Evolutionary conservation across 2,329 filamentous ascomycete genomes (phyloP).

Genomic region (Sclerotiophoma versabilis): DNA sequence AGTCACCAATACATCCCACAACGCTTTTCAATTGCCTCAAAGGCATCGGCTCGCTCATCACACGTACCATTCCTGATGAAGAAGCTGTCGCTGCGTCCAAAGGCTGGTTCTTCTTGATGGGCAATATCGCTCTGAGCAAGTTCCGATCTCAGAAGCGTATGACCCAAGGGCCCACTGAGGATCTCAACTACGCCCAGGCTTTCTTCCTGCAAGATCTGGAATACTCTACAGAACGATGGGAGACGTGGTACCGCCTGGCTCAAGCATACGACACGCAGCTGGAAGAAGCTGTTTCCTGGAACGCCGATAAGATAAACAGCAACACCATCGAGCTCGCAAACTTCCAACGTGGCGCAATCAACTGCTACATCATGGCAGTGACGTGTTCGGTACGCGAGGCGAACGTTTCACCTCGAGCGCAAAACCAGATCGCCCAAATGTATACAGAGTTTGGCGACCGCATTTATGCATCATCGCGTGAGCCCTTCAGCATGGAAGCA

Average conservation of each 20-base stretch:
- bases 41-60: slow-evolving; percentile 67
- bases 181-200: slow-evolving; percentile 79
- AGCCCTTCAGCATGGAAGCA: slow-evolving; percentile 72
- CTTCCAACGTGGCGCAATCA: slow-evolving; percentile 80
- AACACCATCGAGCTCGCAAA: slow-evolving; percentile 76
- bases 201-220: slow-evolving; percentile 85
- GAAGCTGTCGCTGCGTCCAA: slow-evolving; percentile 74
- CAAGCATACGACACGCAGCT: slow-evolving; percentile 88
- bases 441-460: slow-evolving; percentile 73
- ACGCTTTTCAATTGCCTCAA: slow-evolving; percentile 81
- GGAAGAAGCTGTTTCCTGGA: slow-evolving; percentile 87
- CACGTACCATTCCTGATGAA: slow-evolving; percentile 64
- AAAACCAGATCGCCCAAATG: slow-evolving; percentile 67
- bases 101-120: slow-evolving; percentile 92
- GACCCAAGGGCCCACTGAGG: slow-evolving; percentile 80
- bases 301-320: slow-evolving; percentile 89
- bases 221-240: slow-evolving; percentile 82
- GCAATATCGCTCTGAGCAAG: slow-evolving; percentile 85
- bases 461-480: slow-evolving; percentile 71
- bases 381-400: slow-evolving; percentile 65
- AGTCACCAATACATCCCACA: slow-evolving; percentile 81
- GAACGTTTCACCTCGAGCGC: slow-evolving; percentile 53
- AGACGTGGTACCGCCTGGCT: slow-evolving; percentile 87
- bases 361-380: slow-evolving; percentile 76
- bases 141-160: slow-evolving; percentile 82